Conservation (phyloP, 352 stramenopile species). For the Pythium pectinolyticum region DNA sequence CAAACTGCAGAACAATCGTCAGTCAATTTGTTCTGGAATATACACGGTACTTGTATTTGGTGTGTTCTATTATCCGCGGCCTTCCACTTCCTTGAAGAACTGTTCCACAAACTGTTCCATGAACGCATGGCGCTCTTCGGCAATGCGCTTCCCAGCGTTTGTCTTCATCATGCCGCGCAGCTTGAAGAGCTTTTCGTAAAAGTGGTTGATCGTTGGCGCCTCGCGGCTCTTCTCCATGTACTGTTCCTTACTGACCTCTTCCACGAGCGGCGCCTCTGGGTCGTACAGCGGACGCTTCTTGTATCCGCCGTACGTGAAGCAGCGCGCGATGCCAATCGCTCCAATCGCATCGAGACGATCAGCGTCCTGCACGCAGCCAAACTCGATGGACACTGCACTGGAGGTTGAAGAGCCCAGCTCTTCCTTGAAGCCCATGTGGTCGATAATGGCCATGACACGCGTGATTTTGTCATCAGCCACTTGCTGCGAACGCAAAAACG, state of each 20-base stretch:
- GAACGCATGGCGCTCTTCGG: conserved; percentile 80
- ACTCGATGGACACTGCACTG: conserved; percentile 54
- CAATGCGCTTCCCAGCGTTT: conserved; percentile 61
- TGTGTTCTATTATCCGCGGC: conserved; percentile 25
- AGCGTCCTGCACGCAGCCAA: conserved; percentile 88
- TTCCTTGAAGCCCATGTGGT: conserved; percentile 86
- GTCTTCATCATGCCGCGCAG: conserved; percentile 90
- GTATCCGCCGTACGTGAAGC: conserved; percentile 88
- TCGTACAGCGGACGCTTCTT: conserved; percentile 86
- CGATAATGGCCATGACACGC: conserved; percentile 81
- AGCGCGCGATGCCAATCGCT: conserved; percentile 89
- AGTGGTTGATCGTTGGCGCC: conserved; percentile 86
- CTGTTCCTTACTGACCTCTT: conserved; percentile 69
- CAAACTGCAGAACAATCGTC: too few species aligned
- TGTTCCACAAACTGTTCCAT: conserved; percentile 85
- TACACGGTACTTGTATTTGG: not conserved
- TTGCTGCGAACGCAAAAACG: conserved; percentile 56
- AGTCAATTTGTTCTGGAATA: too few species aligned
- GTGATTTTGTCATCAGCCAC: conserved; percentile 49
- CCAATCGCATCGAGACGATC: conserved; percentile 90
- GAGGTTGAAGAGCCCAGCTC: conserved; percentile 45
- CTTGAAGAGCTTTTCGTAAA: conserved; percentile 91
- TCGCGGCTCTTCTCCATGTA: conserved; percentile 78
- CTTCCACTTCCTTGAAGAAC: conserved; percentile 79
- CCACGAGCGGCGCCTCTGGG: conserved; percentile 44